These are phyloP conservation scores for Macadamia integrifolia DNA, from an alignment of 164 flowering plant species.

Conservation along the genomic window DNA sequence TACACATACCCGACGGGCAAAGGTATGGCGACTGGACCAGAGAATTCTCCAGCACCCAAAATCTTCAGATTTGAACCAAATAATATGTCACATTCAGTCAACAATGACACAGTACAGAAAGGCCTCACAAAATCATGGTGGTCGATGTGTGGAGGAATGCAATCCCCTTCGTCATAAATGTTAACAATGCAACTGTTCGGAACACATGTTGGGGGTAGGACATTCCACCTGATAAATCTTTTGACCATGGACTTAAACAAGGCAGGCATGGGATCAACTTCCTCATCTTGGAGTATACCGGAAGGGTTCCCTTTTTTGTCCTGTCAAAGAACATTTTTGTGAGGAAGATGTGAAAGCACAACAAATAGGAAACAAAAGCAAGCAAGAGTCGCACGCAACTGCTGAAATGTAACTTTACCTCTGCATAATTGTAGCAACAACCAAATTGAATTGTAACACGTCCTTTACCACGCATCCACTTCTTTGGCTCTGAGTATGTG, in stretches of 20 bases:
- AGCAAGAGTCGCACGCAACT: too few species aligned
- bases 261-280: slow-evolving; percentile 3
- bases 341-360: neutral
- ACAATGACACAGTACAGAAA: too few species aligned
- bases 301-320: slow-evolving; percentile 4
- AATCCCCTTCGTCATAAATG: slow-evolving; percentile 3
- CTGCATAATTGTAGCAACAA: neutral
- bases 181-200: slow-evolving; percentile 2
- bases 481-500: neutral
- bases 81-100: too few species aligned
- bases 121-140: too few species aligned
- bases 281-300: neutral
- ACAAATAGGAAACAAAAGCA: neutral
- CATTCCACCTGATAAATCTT: neutral
- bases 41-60: too few species aligned
- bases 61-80: too few species aligned
- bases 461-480: slow-evolving; percentile 8
- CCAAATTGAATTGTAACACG: slow-evolving; percentile 2
- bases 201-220: slow-evolving; percentile 1
- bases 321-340: neutral
- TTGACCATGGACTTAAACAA: neutral
- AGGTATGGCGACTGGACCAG: too few species aligned
- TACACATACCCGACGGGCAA: too few species aligned
- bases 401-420: neutral
- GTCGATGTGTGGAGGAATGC: too few species aligned